Evolutionary conservation across 441 rosid species (phyloP), one percentile per base, ranked within the genome.

Genomic region (Lepidium campestre): DNA sequence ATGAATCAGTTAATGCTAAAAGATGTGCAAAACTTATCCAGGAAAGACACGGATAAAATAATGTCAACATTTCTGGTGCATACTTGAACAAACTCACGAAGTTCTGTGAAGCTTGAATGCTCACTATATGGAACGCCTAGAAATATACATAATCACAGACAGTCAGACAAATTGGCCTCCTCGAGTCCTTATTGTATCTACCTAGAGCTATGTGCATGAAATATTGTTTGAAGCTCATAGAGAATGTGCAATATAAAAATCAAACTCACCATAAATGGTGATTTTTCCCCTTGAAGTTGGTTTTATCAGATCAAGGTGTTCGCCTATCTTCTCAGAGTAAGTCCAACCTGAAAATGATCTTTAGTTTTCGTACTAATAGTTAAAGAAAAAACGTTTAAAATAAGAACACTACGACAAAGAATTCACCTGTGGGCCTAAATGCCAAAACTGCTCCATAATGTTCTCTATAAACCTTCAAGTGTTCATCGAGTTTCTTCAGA

Each of bases 51-150:
- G 9, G 42, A 37, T 11, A 32, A 39, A 20, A 18, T 27, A n/a
- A 60, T 15, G 19, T 32, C 41, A n/a, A 44, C 42, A 22, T 46
- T 74, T 31, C 1, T 39, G 53, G 70, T 45, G 32, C 58, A 45
- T 7, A 88, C 97, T 86, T 87, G 77, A 70, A 90, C 87, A 85
- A 90, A 90, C 71, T 86, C 89, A 71, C 60, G 77, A 68, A 87
- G 75, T 70, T 87, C 92, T 55, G 85, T 85, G 75, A 84, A 90
- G 78, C 97, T 88, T n/a, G 94, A 87, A 76, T 86, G 97, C 80
- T 90, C 94, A 56, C 92, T 90, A 65, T 82, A 90, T 27, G 97
- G 97, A 75, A 87, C 92, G 46, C 97, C 97, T 87, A 81, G 4
- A 63, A 50, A 35, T 29, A 62, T 45, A 19, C 14, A 35, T 18